Percentiles rank a stretch among this genome's conserved stretches.
phyloP scores from a whole-genome alignment of 257 asterid species.

The Thymus mandschuricus region DNA sequence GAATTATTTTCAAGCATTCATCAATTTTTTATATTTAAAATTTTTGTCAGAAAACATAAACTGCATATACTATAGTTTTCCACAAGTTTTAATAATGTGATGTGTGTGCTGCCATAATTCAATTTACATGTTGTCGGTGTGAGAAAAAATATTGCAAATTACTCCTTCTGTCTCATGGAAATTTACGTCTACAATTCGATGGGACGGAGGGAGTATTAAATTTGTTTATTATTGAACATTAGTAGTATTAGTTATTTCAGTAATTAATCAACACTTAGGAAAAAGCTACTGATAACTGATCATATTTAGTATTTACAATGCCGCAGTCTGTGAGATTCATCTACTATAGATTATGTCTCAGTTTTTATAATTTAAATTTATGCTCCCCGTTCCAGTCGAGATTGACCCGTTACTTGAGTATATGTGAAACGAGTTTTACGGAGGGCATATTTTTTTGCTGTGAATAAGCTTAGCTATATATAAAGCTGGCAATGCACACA shows the following conservation, averaged over 20 bases:
- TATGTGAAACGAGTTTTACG: too few species aligned
- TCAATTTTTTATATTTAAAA: neutral
- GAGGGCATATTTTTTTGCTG: too few species aligned
- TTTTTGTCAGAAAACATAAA: neutral
- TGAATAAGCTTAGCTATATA: neutral
- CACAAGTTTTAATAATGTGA: neutral
- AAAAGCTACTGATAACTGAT: neutral
- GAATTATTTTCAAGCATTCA: neutral
- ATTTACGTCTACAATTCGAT: too few species aligned
- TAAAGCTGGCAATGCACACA: neutral
- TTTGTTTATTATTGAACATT: neutral
- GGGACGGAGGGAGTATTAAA: too few species aligned
- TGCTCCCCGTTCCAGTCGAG: too few species aligned
- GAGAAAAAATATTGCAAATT: neutral
- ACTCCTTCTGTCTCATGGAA: too few species aligned
- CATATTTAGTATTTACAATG: neutral
- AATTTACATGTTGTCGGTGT: constrained; percentile 1
- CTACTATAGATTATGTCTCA: neutral
- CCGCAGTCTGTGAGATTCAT: neutral
- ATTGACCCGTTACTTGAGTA: too few species aligned
- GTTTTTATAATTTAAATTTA: neutral
- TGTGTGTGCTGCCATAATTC: neutral
- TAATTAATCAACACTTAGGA: neutral
- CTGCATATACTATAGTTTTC: neutral
- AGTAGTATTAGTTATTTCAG: neutral